Evolutionary conservation across 345 rosid species (phyloP).

Genomic region (Hibiscus mutabilis): DNA sequence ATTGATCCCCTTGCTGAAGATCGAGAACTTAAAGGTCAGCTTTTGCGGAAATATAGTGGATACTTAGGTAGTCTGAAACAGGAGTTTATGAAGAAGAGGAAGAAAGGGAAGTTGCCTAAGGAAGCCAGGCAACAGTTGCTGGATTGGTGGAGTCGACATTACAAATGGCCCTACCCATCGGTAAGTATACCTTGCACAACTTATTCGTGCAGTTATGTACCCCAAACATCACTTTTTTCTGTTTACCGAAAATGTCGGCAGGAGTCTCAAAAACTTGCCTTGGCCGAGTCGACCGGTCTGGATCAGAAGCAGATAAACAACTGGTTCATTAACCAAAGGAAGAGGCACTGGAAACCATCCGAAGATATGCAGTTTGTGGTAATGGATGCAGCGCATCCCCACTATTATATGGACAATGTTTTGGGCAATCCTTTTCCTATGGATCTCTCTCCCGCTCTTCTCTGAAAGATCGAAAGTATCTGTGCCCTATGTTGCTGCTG

Average conservation of each 20-base stretch:
- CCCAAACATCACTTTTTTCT: background rate
- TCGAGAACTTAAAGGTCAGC: constrained; percentile 86
- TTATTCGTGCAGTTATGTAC: background rate
- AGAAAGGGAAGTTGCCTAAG: constrained; percentile 94
- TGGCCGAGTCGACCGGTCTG: constrained; percentile 85
- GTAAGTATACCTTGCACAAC: constrained; percentile 27
- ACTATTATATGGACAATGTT: constrained; percentile 68
- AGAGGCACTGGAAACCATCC: constrained; percentile 95
- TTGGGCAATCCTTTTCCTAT: constrained; percentile 73
- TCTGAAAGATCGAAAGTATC: constrained; percentile 21
- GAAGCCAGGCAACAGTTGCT: constrained; percentile 93
- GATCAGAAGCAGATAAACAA: constrained; percentile 98
- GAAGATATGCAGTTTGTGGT: constrained; percentile 95
- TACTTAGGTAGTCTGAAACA: constrained; percentile 80
- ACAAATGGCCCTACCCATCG: constrained; percentile 99
- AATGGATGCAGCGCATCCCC: constrained; percentile 80
- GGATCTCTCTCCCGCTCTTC: constrained; percentile 57
- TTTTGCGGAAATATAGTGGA: constrained; percentile 84
- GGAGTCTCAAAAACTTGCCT: constrained; percentile 89
- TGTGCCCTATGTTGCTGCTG: background rate
- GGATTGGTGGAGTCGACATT: constrained; percentile 97
- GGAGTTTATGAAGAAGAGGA: constrained; percentile 91
- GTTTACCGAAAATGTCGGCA: constrained; percentile 12
- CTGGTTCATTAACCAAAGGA: constrained; percentile 99
- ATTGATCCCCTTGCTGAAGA: constrained; percentile 95